Conservation (phyloP, 1,284 basidiomycete genomes). For the Calocybe gambosa region DNA sequence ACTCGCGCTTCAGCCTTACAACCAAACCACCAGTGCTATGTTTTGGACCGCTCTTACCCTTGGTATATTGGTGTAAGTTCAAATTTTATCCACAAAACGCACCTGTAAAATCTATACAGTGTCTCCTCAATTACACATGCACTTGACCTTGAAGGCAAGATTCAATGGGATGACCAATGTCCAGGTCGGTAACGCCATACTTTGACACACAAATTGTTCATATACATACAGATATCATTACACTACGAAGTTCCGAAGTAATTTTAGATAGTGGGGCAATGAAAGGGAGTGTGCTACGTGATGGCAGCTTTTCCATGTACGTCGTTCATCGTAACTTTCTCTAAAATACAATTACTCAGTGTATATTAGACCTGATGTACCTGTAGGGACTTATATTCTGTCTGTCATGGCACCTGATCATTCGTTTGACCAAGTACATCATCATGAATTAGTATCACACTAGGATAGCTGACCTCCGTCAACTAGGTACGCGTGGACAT, state of each 20-base stretch:
- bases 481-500: constrained; percentile 62
- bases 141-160: constrained; percentile 32
- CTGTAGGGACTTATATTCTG: constrained; percentile 59
- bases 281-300: constrained; percentile 44
- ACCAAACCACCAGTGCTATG: constrained; percentile 1
- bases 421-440: constrained; percentile 59
- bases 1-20: neutral
- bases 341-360: constrained; percentile 10
- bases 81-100: neutral
- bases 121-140: constrained; percentile 4
- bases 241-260: constrained; percentile 53
- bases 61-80: constrained; percentile 7
- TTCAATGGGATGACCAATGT: constrained; percentile 64
- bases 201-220: neutral
- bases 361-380: constrained; percentile 45
- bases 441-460: constrained; percentile 9
- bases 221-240: constrained; percentile 28
- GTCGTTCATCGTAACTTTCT: constrained; percentile 17
- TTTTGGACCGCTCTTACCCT: constrained; percentile 8
- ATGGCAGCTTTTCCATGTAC: constrained; percentile 65
- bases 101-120: neutral
- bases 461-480: constrained; percentile 1
- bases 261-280: constrained; percentile 53
- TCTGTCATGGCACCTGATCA: constrained; percentile 61
- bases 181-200: constrained; percentile 42